Conservation (phyloP, 2,329 filamentous ascomycete genomes). For the Teratosphaeria destructans region DNA sequence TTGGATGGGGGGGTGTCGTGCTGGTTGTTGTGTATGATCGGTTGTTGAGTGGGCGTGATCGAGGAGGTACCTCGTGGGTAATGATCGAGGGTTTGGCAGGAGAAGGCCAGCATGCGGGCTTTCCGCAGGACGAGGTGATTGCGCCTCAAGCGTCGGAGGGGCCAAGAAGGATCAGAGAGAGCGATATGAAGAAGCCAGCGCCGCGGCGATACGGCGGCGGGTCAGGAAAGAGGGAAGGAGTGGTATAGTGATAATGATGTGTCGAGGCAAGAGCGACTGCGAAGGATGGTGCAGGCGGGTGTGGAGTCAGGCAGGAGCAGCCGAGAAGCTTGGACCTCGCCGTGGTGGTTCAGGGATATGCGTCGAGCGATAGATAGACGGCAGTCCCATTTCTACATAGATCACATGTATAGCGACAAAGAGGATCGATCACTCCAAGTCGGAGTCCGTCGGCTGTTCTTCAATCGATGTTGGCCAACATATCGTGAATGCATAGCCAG, state of each 20-base stretch:
- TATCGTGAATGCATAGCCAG: background rate
- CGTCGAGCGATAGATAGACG: background rate
- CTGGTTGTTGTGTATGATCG: slow-evolving; percentile 1
- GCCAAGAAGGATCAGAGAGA: slow-evolving; percentile 6
- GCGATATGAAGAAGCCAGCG: slow-evolving; percentile 2
- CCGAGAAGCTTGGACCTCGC: background rate
- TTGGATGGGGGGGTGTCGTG: background rate
- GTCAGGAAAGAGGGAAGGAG: background rate
- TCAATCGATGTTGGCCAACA: background rate
- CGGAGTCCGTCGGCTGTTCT: background rate
- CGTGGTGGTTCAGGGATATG: background rate
- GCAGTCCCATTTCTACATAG: background rate
- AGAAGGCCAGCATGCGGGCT: slow-evolving; percentile 5
- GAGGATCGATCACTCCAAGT: background rate
- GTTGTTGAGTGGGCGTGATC: background rate
- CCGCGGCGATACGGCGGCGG: background rate
- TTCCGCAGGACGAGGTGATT: slow-evolving; percentile 7
- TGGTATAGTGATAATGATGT: background rate
- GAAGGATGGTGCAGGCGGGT: background rate
- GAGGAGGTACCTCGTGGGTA: slow-evolving; percentile 1
- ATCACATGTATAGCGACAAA: background rate
- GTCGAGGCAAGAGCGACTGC: background rate
- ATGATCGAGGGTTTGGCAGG: slow-evolving; percentile 9
- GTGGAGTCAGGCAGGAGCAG: background rate
- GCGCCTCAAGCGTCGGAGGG: slow-evolving; percentile 4